These are phyloP conservation scores for Zygotorulaspora mrakii DNA, from an alignment of 1,139 yeast genomes.

Conservation along the genomic window DNA sequence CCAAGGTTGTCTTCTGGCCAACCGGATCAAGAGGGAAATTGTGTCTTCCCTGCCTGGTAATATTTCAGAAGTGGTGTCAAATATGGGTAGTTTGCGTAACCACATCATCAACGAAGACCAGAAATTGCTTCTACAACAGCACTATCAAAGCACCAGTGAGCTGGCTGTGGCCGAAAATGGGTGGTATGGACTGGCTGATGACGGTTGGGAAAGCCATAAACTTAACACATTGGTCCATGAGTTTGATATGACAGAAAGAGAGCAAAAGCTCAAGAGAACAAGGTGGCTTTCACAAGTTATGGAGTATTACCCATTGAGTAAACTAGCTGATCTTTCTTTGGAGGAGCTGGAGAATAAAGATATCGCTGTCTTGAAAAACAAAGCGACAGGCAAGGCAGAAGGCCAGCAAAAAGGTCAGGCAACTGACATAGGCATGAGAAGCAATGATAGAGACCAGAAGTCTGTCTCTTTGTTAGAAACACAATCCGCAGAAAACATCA, in stretches of 20 bases:
- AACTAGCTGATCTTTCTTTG: slow-evolving; percentile 44
- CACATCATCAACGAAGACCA: slow-evolving; percentile 54
- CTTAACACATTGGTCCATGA: slow-evolving; percentile 63
- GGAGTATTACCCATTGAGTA: slow-evolving; percentile 78
- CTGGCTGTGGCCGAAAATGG: slow-evolving; percentile 19
- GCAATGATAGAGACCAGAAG: background rate
- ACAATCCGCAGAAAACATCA: background rate
- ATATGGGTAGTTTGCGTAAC: slow-evolving; percentile 63
- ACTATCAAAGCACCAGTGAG: slow-evolving; percentile 16
- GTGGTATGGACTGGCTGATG: slow-evolving; percentile 64
- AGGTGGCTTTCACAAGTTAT: slow-evolving; percentile 89
- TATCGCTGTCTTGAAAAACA: slow-evolving; percentile 1
- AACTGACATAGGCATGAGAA: background rate
- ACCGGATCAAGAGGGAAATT: slow-evolving; percentile 72
- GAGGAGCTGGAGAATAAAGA: slow-evolving; percentile 16
- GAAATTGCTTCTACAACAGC: slow-evolving; percentile 20
- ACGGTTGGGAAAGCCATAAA: slow-evolving; percentile 54
- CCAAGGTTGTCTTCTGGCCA: slow-evolving; percentile 84
- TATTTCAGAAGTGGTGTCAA: slow-evolving; percentile 63
- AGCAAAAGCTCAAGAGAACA: slow-evolving; percentile 56
- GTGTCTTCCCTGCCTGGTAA: slow-evolving; percentile 62
- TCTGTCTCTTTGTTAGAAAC: background rate
- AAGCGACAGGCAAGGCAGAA: background rate
- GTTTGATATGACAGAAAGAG: slow-evolving; percentile 50
- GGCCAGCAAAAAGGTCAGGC: background rate